Evolutionary conservation across 306 rosid species (phyloP), one percentile per base, ranked within the genome.

Genomic region (Rosa persica): DNA sequence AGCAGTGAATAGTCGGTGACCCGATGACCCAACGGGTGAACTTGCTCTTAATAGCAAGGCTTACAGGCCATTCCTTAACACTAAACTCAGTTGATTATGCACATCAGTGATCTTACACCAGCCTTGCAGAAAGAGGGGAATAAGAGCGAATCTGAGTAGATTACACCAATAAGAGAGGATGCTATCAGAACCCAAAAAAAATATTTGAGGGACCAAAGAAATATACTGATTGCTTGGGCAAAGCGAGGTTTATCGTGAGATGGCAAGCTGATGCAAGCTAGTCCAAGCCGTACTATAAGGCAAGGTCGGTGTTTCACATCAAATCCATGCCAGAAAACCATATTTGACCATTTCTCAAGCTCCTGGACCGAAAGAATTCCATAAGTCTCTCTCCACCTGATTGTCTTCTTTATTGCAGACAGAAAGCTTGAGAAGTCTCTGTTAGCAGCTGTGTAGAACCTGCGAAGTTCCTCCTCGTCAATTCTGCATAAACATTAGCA

Each of bases 321-420:
- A 78, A 74, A 89, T 72, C 98, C 98, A 87, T 93, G 98, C 96
- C 89, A 88, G 62, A 86, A 90, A 42, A 94, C 92, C 96, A 92
- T 43, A 74, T 84, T 88, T 70, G 98, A 92, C 97, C 98, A 94
- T 62, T 44, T 76, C 52, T 92, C 93, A 80, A 94, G 93, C 86
- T 94, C 97, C 67, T 87, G 88, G 38, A 65, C 78, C 10, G 97
- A 85, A 76, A 94, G 87, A 78, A 94, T 88, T 78, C 87, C 79
- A 70, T 90, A 94, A 52, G 83, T 92, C 80, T 88, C 87, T 74
- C 96, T 88, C 98, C 98, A 93, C 38, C 81, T 78, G 65, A 93
- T 72, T 38, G 98, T 91, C 82, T 86, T 93, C 91, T 89, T 91
- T 70, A 94, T 85, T 65, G 94, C 89, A 23, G 89, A 78, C 67